Percentiles rank a stretch among this genome's conserved stretches.
These are phyloP conservation scores for Cystofilobasidium macerans DNA, from an alignment of 768 basidiomycete species.

Conservation along the genomic window DNA sequence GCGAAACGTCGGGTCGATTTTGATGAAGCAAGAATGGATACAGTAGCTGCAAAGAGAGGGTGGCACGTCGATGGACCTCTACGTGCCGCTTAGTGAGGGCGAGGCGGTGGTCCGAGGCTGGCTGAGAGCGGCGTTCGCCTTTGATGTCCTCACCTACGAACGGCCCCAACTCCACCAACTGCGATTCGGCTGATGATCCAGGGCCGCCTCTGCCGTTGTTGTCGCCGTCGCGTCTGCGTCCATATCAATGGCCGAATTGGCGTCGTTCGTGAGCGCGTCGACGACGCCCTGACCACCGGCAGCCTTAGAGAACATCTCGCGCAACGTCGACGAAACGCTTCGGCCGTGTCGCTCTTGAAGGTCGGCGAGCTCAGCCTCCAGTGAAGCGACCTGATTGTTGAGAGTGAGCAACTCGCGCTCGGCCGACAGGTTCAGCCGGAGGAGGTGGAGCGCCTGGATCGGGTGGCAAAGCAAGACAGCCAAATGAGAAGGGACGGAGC, in stretches of 20 bases:
- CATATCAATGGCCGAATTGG: too few relatives aligned
- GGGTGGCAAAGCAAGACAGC: background rate
- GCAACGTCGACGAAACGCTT: background rate
- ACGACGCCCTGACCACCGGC: constrained; percentile 1
- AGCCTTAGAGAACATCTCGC: constrained; percentile 7
- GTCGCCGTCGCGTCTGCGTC: background rate
- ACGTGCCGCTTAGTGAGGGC: too few relatives aligned
- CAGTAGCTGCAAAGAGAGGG: too few relatives aligned
- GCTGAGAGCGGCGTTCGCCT: too few relatives aligned
- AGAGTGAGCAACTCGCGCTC: background rate
- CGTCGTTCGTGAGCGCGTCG: background rate
- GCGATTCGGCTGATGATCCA: too few relatives aligned
- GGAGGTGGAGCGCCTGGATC: constrained; percentile 5
- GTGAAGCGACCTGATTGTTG: background rate
- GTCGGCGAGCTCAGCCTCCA: constrained; percentile 2
- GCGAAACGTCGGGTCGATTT: too few relatives aligned
- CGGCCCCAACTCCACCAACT: constrained; percentile 2
- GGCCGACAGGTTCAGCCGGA: constrained; percentile 7
- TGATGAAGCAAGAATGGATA: too few relatives aligned
- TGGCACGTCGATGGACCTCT: too few relatives aligned
- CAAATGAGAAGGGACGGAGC: background rate
- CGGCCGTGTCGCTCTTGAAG: background rate
- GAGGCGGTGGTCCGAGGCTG: too few relatives aligned
- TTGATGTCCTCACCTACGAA: too few relatives aligned
- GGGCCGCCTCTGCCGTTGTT: background rate